Conservation (phyloP, 108 stramenopile genomes). For the Halocafeteria seosinensis region DNA sequence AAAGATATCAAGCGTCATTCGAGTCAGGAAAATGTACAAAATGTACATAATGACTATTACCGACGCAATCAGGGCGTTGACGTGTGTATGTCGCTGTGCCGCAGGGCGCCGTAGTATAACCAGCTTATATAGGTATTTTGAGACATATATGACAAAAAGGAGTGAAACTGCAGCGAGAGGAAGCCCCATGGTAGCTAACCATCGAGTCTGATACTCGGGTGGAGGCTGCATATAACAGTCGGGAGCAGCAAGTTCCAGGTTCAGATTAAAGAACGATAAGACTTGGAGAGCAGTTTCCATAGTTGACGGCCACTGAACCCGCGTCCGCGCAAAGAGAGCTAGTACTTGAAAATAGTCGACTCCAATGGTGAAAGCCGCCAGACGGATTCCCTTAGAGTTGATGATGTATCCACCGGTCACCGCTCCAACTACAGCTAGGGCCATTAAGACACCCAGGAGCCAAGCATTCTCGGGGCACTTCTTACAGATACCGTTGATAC, state of each 20-base stretch:
- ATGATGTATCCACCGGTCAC: conserved; percentile 5
- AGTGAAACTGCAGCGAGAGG: background rate
- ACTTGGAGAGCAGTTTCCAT: conserved; percentile 3
- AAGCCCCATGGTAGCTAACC: background rate
- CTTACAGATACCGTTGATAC: conserved; percentile 13
- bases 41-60: background rate
- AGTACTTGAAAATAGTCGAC: conserved; percentile 26
- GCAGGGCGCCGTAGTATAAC: background rate
- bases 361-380: conserved; percentile 17
- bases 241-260: conserved; percentile 23
- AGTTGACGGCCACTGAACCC: conserved; percentile 18
- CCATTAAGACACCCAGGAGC: conserved; percentile 12
- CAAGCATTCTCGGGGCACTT: conserved; percentile 21
- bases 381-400: conserved; percentile 11
- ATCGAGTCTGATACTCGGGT: conserved; percentile 16
- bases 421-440: background rate
- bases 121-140: background rate
- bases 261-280: conserved; percentile 18
- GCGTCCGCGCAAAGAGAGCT: conserved; percentile 9
- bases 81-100: background rate
- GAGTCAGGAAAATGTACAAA: background rate
- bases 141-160: background rate
- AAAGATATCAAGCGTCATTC: background rate
- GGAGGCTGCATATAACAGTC: conserved; percentile 14
- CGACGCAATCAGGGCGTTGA: background rate